phyloP scores from a whole-genome alignment of 768 basidiomycete genomes.

The Lactarius vividus region DNA sequence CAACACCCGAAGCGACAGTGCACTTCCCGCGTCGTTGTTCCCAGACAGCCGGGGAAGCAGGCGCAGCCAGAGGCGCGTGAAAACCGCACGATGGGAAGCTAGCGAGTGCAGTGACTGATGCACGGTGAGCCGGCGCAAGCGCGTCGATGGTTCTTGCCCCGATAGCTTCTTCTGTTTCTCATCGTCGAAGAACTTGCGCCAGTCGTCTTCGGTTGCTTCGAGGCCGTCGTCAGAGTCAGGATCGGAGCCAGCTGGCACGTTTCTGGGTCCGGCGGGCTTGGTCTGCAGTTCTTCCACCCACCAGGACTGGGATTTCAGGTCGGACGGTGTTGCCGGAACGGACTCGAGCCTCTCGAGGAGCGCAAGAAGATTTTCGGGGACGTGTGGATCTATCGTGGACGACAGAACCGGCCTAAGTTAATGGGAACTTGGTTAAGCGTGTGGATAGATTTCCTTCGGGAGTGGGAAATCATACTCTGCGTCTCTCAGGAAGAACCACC shows the following conservation, averaged over 20 bases:
- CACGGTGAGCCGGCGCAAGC: conserved; percentile 63
- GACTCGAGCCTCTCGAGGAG: conserved; percentile 66
- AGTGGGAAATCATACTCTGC: conserved; percentile 50
- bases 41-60: conserved; percentile 59
- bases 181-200: conserved; percentile 84
- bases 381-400: conserved; percentile 36
- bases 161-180: conserved; percentile 39
- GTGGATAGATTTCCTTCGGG: conserved; percentile 1
- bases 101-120: conserved; percentile 78
- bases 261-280: conserved; percentile 49
- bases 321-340: conserved; percentile 67
- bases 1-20: conserved; percentile 54
- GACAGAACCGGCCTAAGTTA: conserved; percentile 30
- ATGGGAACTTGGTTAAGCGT: conserved; percentile 32
- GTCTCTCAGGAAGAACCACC: conserved; percentile 88
- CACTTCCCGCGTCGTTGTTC: conserved; percentile 36
- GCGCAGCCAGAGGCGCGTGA: conserved; percentile 77
- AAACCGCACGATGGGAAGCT: conserved; percentile 73
- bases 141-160: conserved; percentile 39
- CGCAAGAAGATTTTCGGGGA: conserved; percentile 53
- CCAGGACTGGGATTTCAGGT: conserved; percentile 79
- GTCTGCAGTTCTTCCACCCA: conserved; percentile 69
- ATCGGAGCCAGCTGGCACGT: conserved; percentile 27
- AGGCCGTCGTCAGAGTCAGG: conserved; percentile 33
- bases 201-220: conserved; percentile 53